phyloP scores from a whole-genome alignment of 2,329 filamentous ascomycete species.

The Penicillium sp. region DNA sequence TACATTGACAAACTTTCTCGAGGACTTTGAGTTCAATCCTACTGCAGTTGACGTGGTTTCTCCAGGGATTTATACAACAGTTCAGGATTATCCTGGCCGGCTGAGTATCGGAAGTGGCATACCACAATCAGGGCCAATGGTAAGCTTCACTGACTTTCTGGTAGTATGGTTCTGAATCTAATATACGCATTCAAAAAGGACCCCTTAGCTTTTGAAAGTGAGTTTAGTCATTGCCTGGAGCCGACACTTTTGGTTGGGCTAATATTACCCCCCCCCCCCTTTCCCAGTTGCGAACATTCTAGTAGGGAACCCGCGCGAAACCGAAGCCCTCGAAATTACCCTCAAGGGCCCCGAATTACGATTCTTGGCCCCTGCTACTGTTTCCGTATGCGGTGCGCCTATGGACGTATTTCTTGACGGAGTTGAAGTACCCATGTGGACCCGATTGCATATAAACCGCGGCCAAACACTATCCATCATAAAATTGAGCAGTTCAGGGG shows the following conservation, averaged over 20 bases:
- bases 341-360: conserved; percentile 56
- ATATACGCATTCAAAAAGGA: conserved; percentile 41
- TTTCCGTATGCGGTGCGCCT: conserved; percentile 56
- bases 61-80: conserved; percentile 54
- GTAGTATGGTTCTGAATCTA: too few relatives aligned
- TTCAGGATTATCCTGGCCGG: conserved; percentile 59
- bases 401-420: conserved; percentile 53
- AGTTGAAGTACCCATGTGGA: conserved; percentile 52
- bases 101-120: conserved; percentile 56
- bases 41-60: conserved; percentile 54
- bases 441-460: conserved; percentile 46
- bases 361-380: conserved; percentile 52
- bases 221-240: neutral
- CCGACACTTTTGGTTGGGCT: too few relatives aligned
- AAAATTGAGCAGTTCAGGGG: conserved; percentile 50
- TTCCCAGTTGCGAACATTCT: conserved; percentile 56
- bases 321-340: conserved; percentile 58
- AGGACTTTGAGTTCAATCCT: conserved; percentile 48
- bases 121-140: conserved; percentile 56
- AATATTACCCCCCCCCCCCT: too few relatives aligned
- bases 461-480: conserved; percentile 55
- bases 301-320: conserved; percentile 52
- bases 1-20: conserved; percentile 56
- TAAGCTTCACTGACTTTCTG: neutral
- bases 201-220: conserved; percentile 48